Base-by-base conservation (phyloP, 495 filamentous ascomycete species). In the Annulohypoxylon stygium region DNA sequence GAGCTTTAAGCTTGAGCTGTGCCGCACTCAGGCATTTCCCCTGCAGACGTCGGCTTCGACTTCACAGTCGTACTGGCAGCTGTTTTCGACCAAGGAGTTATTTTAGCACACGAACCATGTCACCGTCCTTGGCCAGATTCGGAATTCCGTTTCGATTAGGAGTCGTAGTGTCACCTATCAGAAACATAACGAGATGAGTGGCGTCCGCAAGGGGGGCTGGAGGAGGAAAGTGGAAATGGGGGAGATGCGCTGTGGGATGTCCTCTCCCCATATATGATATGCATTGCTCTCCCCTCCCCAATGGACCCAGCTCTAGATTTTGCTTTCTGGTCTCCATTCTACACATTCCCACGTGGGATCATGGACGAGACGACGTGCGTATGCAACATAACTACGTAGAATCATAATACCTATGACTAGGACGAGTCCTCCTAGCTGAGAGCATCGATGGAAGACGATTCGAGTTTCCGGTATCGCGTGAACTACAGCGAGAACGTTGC, bases 401-500 rank as follows among this genome's bases (percentile, higher is more conserved):
- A 57, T 54, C 47, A 57, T 14, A 39, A 14, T 14, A 43, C 39
- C 39, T 54, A 62, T 57, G 48, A 69, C 20, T 39, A 69, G 55
- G 16, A 51, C 48, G 26, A 2, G 39, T 12, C 8, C 11, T 43
- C 20, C 63, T 48, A 47, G 20, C 45, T 48, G 16, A 23, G n/a
- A 70, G 53, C 39, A 14, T 16, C 50, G 33, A 74, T 74, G 71
- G 71, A 69, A 12, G 55, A 62, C 39, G 34, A 53, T 39, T 48
- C n/a, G 33, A 60, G 37, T n/a, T 43, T 53, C 43, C 62, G 67
- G 2, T 60, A 67, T 36, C 67, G 67, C 51, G 72, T 70, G 43
- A 20, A 75, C 2, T 75, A 70, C 51, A 67, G 72, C 67, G 72
- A 75, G 67, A 75, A 70, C 23, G 16, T 75, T 25, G 72, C 67